Conservation (phyloP, 1,284 basidiomycete species). For the Cryptococcus jaspeensis region DNA sequence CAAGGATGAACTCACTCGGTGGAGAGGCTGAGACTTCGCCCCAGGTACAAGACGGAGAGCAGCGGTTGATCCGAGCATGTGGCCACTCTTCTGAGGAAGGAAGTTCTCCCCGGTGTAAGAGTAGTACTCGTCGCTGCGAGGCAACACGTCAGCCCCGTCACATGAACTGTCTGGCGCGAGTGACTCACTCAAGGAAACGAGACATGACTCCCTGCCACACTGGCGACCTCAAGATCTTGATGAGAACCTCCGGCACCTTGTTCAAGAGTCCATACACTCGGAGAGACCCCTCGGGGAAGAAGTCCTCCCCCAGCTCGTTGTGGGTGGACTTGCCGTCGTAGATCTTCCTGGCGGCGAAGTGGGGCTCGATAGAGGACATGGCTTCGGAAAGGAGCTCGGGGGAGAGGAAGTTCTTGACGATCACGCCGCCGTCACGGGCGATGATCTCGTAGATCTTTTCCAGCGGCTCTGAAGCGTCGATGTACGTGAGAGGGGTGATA, state of each 20-base stretch:
- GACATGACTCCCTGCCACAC: constrained; percentile 26
- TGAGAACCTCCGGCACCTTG: constrained; percentile 17
- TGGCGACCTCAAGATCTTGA: constrained; percentile 14
- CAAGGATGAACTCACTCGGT: too few relatives aligned
- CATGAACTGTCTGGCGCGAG: too few relatives aligned
- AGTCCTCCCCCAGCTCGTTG: constrained; percentile 22
- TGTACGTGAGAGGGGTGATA: constrained; percentile 18
- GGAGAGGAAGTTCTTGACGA: constrained; percentile 20
- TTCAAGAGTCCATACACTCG: constrained; percentile 23
- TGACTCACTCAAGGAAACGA: constrained; percentile 20
- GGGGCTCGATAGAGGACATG: constrained; percentile 22
- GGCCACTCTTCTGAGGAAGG: constrained; percentile 7
- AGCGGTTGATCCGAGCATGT: constrained; percentile 12
- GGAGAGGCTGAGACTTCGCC: constrained; percentile 9
- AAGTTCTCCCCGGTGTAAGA: constrained; percentile 11
- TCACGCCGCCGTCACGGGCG: constrained; percentile 23
- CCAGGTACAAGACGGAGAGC: constrained; percentile 10
- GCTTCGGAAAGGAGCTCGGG: constrained; percentile 17
- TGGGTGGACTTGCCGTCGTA: constrained; percentile 16
- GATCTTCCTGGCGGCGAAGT: constrained; percentile 9
- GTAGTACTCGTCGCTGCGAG: constrained; percentile 8
- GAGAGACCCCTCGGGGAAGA: constrained; percentile 24
- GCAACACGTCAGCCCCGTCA: background rate
- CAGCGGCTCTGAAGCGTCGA: constrained; percentile 21
- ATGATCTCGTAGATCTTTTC: constrained; percentile 27